phyloP scores from a whole-genome alignment of 2,329 filamentous ascomycete genomes.

The Fusarium subtropicale region DNA sequence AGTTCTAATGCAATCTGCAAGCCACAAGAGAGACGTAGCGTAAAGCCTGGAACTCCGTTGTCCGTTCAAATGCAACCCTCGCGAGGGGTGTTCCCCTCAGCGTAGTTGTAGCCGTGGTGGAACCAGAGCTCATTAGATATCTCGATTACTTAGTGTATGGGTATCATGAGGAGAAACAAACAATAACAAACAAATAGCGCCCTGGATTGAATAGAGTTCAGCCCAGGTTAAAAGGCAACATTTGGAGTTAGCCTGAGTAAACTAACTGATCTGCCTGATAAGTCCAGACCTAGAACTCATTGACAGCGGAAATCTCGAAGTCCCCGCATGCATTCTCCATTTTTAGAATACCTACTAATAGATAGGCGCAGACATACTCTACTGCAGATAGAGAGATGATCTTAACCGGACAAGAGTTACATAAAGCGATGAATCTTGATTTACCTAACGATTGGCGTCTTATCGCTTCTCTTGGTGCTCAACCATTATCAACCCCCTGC shows the following conservation, averaged over 20 bases:
- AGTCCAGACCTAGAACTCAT: background rate
- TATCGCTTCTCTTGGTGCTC: conserved; percentile 15
- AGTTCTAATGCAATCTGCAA: conserved; percentile 12
- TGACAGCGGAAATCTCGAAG: conserved; percentile 8
- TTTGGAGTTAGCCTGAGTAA: background rate
- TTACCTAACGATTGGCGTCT: conserved; percentile 11
- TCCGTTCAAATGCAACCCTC: background rate
- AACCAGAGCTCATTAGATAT: conserved; percentile 9
- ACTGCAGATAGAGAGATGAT: background rate
- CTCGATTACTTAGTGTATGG: background rate
- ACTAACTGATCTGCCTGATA: background rate
- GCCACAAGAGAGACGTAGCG: conserved; percentile 1
- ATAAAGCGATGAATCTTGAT: conserved; percentile 20
- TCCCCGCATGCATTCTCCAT: conserved; percentile 1
- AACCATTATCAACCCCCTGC: conserved; percentile 19
- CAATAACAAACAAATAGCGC: background rate
- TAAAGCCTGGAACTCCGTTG: background rate
- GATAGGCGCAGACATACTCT: background rate
- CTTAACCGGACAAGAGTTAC: conserved; percentile 1
- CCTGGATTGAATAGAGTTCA: background rate
- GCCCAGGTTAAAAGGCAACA: background rate
- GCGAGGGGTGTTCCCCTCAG: background rate
- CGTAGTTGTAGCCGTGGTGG: conserved; percentile 16
- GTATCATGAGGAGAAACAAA: background rate
- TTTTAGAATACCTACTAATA: background rate